Conservation (phyloP, 78 protist genomes). For the Chrysochromulina parva region DNA sequence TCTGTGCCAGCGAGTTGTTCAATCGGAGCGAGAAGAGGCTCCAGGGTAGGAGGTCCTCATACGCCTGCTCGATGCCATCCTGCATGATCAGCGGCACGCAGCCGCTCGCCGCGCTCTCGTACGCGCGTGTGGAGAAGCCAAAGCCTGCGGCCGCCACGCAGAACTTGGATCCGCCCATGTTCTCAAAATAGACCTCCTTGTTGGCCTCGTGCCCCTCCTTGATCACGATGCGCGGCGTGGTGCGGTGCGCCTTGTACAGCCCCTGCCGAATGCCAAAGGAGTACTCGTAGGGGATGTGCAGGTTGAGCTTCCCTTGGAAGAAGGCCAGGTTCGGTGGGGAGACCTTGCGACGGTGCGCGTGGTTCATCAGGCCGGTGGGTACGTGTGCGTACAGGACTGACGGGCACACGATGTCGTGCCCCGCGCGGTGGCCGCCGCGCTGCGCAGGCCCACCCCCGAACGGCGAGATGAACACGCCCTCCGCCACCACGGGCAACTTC, state of each 20-base stretch:
- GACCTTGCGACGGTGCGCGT: background rate
- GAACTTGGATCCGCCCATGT: background rate
- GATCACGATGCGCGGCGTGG: background rate
- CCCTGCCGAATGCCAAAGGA: slow-evolving; percentile 5
- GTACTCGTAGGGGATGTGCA: slow-evolving; percentile 23
- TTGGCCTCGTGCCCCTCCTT: slow-evolving; percentile 9
- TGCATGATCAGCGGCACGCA: slow-evolving; percentile 12
- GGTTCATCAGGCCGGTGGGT: background rate
- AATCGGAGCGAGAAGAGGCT: background rate
- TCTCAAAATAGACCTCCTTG: background rate
- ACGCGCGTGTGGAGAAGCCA: slow-evolving; percentile 15
- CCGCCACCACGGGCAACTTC: background rate
- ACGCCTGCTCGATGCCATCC: slow-evolving; percentile 6
- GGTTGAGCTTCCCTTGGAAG: background rate
- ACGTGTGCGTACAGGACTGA: background rate
- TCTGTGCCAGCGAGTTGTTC: background rate
- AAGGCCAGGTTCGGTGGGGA: background rate
- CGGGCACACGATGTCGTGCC: background rate
- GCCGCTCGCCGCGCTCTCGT: background rate
- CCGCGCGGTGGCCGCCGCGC: background rate
- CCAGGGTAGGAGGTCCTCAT: background rate
- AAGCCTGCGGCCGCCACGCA: slow-evolving; percentile 15
- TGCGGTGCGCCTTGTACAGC: slow-evolving; percentile 2
- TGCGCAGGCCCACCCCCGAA: background rate
- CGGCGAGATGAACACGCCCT: background rate